These are phyloP conservation scores for Zygnema cylindricum DNA, from an alignment of 139 green algal species.

Conservation along the genomic window DNA sequence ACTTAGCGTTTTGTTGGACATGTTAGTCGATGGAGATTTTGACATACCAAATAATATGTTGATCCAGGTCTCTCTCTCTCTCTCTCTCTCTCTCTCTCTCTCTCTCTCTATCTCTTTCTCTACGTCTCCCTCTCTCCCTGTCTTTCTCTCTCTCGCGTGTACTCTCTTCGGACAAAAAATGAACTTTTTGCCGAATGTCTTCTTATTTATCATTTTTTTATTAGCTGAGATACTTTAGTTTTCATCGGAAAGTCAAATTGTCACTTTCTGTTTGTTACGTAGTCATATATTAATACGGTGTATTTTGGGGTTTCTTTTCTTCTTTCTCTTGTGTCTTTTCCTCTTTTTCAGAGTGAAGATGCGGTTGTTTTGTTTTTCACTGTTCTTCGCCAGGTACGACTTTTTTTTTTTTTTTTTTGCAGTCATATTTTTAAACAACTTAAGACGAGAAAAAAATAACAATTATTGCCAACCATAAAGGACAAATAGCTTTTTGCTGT, in stretches of 20 bases:
- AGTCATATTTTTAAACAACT: background rate
- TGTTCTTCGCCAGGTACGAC: conserved; percentile 39
- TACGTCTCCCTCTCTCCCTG: too few species aligned
- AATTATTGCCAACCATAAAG: conserved; percentile 11
- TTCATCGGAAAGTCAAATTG: too few species aligned
- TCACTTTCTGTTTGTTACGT: too few species aligned
- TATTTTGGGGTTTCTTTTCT: background rate
- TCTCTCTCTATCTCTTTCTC: background rate
- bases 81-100: background rate
- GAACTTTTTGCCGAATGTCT: background rate
- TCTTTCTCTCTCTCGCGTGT: background rate
- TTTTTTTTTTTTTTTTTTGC: background rate
- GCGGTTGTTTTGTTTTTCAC: conserved; percentile 47
- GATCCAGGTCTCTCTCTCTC: conserved; percentile 15
- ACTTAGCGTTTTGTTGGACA: conserved; percentile 26
- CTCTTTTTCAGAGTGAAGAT: conserved; percentile 55
- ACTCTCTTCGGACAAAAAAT: background rate
- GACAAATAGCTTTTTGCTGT: too few species aligned
- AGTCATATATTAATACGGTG: background rate
- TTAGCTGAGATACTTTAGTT: too few species aligned
- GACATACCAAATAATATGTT: conserved; percentile 16
- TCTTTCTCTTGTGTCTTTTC: background rate
- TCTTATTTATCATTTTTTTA: too few species aligned
- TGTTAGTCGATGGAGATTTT: conserved; percentile 36
- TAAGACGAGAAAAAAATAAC: conserved; percentile 1